Evolutionary conservation across 345 rosid species (phyloP).

Genomic region (Geranium rotundifolium): DNA sequence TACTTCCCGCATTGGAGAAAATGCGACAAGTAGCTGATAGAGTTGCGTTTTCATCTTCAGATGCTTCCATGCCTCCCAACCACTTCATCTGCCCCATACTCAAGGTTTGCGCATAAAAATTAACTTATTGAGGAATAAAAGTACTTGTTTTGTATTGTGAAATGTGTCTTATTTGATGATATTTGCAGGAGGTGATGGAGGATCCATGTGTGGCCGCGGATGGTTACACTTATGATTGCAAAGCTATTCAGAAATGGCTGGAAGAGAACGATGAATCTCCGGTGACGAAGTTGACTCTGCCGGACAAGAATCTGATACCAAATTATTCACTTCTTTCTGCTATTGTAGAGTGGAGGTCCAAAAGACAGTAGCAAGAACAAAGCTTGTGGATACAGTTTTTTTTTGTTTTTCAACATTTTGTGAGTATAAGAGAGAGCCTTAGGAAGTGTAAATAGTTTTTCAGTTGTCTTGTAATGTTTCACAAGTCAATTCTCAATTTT

Average conservation of each 20-base stretch:
- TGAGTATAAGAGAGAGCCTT: no score
- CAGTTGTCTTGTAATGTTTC: no score
- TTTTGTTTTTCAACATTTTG: no score
- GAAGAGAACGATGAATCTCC: conserved; percentile 51
- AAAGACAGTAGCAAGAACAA: conserved; percentile 9
- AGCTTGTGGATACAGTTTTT: no score
- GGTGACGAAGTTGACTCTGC: conserved; percentile 38
- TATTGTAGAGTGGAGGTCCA: conserved; percentile 55
- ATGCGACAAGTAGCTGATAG: conserved; percentile 41
- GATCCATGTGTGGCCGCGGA: conserved; percentile 87
- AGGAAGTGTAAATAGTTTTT: no score
- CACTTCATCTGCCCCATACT: conserved; percentile 76
- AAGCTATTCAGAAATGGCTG: conserved; percentile 66
- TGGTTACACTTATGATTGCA: conserved; percentile 71
- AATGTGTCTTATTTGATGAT: background rate
- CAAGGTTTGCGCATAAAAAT: conserved; percentile 30
- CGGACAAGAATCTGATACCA: conserved; percentile 44
- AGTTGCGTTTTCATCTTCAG: conserved; percentile 19
- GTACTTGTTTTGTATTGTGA: background rate
- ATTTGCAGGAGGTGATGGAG: conserved; percentile 56
- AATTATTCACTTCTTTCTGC: conserved; percentile 59
- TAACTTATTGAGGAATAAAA: no score
- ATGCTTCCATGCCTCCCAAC: conserved; percentile 26
- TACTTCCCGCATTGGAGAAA: conserved; percentile 60
- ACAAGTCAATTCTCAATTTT: no score